These are phyloP conservation scores for Corymbia maculata DNA, from an alignment of 345 rosid species.

Conservation along the genomic window DNA sequence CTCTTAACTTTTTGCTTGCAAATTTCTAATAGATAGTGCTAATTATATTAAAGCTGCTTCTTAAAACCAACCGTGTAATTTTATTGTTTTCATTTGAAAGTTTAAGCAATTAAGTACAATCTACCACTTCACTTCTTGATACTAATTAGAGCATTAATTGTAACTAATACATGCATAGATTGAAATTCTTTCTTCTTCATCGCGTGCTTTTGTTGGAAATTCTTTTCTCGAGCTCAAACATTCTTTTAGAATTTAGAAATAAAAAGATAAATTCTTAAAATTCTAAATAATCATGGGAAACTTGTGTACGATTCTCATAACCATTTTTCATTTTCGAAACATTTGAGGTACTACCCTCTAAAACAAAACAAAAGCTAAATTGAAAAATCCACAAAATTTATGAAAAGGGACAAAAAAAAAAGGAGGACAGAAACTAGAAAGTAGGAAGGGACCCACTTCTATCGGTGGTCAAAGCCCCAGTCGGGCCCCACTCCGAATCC, in stretches of 20 bases:
- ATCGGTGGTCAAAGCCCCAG: neutral
- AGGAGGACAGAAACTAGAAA: neutral
- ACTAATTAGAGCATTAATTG: too few relatives aligned
- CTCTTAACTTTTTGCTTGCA: neutral
- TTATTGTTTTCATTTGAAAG: neutral
- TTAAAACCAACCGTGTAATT: neutral
- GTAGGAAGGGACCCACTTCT: neutral
- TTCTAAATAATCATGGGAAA: neutral
- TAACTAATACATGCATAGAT: neutral
- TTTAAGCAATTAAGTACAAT: neutral
- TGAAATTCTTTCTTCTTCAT: neutral
- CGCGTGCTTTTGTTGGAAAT: fast-evolving
- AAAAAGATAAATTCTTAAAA: neutral
- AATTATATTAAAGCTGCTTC: neutral
- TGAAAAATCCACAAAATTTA: neutral
- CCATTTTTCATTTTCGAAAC: neutral
- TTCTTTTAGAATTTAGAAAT: neutral
- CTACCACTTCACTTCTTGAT: neutral
- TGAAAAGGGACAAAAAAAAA: neutral
- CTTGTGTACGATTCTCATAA: neutral
- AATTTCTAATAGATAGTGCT: too few relatives aligned
- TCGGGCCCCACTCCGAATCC: neutral
- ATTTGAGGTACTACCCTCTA: neutral
- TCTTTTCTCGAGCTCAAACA: neutral
- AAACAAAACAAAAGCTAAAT: neutral